Evolutionary conservation across 495 filamentous ascomycete genomes (phyloP).

Genomic region (Evansstolkia leycettana): DNA sequence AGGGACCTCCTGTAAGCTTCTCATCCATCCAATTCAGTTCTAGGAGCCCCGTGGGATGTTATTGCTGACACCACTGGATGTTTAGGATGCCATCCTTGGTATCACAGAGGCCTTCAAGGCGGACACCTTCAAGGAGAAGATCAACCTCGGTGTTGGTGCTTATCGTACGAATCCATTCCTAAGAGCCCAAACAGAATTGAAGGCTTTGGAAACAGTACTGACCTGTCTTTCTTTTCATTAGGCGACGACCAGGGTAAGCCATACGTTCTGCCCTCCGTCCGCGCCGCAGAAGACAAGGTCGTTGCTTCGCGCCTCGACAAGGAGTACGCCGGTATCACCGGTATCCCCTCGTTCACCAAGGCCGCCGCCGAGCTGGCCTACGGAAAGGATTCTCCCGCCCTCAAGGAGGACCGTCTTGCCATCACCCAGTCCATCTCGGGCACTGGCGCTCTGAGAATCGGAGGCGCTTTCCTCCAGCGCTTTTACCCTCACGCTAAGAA

Average conservation of each 20-base stretch:
- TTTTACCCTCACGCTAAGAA: constrained; percentile 85
- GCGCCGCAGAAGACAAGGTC: constrained; percentile 77
- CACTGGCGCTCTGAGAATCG: constrained; percentile 89
- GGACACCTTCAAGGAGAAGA: constrained; percentile 82
- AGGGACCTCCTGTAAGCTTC: constrained; percentile 78
- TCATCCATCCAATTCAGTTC: no score
- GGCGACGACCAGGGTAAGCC: constrained; percentile 94
- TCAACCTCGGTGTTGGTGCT: constrained; percentile 73
- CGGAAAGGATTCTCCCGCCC: constrained; percentile 59
- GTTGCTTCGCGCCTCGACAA: constrained; percentile 71
- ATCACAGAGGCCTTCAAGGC: constrained; percentile 99
- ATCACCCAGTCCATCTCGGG: constrained; percentile 98
- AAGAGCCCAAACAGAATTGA: constrained; percentile 4
- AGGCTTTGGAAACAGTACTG: no score
- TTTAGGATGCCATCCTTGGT: constrained; percentile 72
- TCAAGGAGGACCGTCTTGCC: constrained; percentile 68
- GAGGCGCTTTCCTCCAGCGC: constrained; percentile 80
- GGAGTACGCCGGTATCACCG: constrained; percentile 96
- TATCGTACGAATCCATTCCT: no score
- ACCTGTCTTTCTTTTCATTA: no score
- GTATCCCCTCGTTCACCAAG: constrained; percentile 85
- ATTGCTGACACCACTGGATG: constrained; percentile 18
- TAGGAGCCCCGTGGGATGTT: not conserved
- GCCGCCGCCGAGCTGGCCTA: constrained; percentile 87
- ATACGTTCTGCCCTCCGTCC: constrained; percentile 90